Evolutionary conservation across 768 basidiomycete species (phyloP).

Genomic region (Boletus sp.): DNA sequence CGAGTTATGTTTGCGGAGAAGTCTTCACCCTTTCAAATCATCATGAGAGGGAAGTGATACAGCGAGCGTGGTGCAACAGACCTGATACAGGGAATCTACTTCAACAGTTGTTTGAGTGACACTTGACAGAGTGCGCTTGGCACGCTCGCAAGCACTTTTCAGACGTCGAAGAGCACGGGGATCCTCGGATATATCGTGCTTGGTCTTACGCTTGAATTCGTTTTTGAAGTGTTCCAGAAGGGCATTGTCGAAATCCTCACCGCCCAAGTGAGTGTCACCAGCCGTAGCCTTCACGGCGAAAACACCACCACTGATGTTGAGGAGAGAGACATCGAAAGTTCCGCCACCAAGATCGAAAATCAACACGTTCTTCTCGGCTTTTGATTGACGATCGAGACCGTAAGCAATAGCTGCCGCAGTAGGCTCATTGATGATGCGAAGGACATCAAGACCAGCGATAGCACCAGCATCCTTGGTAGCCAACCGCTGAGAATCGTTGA

Average conservation of each 20-base stretch:
- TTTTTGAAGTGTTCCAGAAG: slow-evolving; percentile 98
- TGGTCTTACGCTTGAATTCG: slow-evolving; percentile 98
- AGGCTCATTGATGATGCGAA: slow-evolving; percentile 99
- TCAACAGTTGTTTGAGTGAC: slow-evolving; percentile 99
- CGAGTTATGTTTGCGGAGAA: slow-evolving; percentile 99
- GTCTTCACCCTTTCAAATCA: slow-evolving; percentile 76
- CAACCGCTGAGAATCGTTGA: slow-evolving; percentile 99
- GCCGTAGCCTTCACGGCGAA: slow-evolving; percentile 99
- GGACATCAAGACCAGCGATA: slow-evolving; percentile 97
- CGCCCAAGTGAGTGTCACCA: slow-evolving; percentile 98
- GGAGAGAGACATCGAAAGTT: slow-evolving; percentile 99
- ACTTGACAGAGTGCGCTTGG: slow-evolving; percentile 97
- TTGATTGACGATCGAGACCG: slow-evolving; percentile 94
- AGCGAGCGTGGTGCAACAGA: slow-evolving; percentile 30
- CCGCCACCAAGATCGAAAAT: slow-evolving; percentile 99
- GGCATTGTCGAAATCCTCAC: slow-evolving; percentile 99
- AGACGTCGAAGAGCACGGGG: slow-evolving; percentile 95
- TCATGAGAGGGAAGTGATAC: slow-evolving; percentile 6
- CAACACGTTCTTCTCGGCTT: slow-evolving; percentile 95
- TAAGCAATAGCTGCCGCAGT: slow-evolving; percentile 99
- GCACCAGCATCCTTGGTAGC: slow-evolving; percentile 99
- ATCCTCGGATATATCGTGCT: slow-evolving; percentile 96
- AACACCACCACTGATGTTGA: slow-evolving; percentile 97
- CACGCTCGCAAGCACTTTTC: slow-evolving; percentile 97
- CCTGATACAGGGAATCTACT: slow-evolving; percentile 97